Evolutionary conservation across 108 stramenopile species (phyloP), one percentile per base, ranked within the genome.

Genomic region (Asterionellopsis glacialis): DNA sequence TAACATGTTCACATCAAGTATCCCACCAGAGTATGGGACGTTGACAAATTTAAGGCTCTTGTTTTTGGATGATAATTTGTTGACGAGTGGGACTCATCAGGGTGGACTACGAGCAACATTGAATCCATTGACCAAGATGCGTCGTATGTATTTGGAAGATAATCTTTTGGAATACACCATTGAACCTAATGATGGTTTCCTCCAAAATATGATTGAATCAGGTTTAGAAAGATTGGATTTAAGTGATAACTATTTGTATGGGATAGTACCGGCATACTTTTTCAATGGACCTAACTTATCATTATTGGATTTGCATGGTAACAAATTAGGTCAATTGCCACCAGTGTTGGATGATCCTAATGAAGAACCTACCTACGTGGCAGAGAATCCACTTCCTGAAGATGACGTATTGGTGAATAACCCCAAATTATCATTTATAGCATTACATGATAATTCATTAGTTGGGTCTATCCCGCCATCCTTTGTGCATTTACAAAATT

Each of bases 31-130:
- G 0, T 42, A 68, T 15, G 38, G 41, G 11, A 19, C 33, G 5
- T 66, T 68, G 22, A 65, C 68, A 19, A 45, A 26, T 11, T 45
- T 79, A 13, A 59, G 60, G 49, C 74, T 69, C 10, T 50, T 79
- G 61, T 65, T 63, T 15, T 18, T 77, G 21, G 76, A 77, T 44
- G 62, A 64, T 66, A 77, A 77, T 55, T 18, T 58, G 0, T 38
- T 81, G 54, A 33, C 33, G 5, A 33, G 33, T 33, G 33, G 33
- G 33, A 5, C 2, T 33, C 33, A 33, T 7, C 2, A 2, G 7
- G 27, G 28, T 1, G 68, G 68, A 13, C 22, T 43, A 12, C 62
- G 73, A 11, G 62, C 71, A 2, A 13, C 39, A 4, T 5, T 57
- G 40, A 15, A 39, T 2, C n/a, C 14, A 1, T 43, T 76, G 40